Conservation (phyloP, 805 yeast genomes). For the Saturnispora bothae region DNA sequence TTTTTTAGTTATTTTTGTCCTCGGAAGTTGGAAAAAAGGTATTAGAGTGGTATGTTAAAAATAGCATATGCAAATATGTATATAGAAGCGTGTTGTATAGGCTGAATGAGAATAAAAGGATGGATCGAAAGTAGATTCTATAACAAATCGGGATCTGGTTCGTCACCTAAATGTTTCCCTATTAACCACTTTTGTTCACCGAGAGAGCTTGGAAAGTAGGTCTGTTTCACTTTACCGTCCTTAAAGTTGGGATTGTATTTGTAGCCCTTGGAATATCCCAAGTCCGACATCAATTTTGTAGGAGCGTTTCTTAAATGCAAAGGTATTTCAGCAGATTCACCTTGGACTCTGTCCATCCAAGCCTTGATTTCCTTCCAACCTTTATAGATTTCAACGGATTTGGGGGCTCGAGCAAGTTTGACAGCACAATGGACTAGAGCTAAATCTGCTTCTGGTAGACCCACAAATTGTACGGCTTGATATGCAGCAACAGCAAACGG, state of each 20-base stretch:
- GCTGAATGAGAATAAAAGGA: no score
- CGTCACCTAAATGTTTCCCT: conserved; percentile 45
- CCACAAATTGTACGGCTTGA: conserved; percentile 80
- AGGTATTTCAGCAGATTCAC: conserved; percentile 56
- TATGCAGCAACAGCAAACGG: conserved; percentile 83
- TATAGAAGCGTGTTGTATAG: no score
- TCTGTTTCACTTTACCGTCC: conserved; percentile 66
- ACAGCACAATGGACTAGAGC: conserved; percentile 87
- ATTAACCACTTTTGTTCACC: conserved; percentile 39
- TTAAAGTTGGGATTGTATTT: conserved; percentile 78
- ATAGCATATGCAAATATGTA: no score
- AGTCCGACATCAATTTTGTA: conserved; percentile 75
- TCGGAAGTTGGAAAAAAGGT: no score
- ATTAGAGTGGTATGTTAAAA: no score
- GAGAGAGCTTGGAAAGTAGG: conserved; percentile 60
- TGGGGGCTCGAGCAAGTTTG: conserved; percentile 76
- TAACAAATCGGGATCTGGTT: conserved; percentile 32
- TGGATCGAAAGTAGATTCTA: no score
- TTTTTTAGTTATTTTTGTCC: no score
- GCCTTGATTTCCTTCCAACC: conserved; percentile 64
- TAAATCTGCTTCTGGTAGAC: conserved; percentile 89
- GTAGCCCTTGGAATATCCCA: conserved; percentile 78
- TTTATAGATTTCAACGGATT: conserved; percentile 77
- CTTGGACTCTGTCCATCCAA: conserved; percentile 44
- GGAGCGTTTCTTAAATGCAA: conserved; percentile 91